These are phyloP conservation scores for Podochytrium sp. DNA, from an alignment of 192 early-diverging fungal species.

Conservation along the genomic window DNA sequence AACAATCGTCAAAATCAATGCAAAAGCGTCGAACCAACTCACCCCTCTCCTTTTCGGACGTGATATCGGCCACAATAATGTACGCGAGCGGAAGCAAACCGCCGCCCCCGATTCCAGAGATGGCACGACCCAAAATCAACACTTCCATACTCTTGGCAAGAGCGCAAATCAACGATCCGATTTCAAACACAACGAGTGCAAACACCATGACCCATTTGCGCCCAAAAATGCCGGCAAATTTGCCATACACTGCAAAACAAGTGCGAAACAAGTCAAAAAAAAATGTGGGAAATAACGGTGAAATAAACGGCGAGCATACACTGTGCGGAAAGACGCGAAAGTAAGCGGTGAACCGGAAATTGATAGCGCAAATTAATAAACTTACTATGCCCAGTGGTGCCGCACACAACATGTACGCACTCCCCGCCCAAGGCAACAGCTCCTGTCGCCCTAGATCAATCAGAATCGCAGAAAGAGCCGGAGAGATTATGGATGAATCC, in stretches of 20 bases:
- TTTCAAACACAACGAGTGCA: constrained; percentile 67
- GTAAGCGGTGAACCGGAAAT: too few relatives aligned
- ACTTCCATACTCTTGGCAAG: constrained; percentile 60
- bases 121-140: constrained; percentile 73
- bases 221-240: constrained; percentile 35
- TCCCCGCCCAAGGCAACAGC: constrained; percentile 36
- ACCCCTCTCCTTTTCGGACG: constrained; percentile 50
- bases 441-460: not conserved
- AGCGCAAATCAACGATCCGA: constrained; percentile 81
- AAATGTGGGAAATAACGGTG: not conserved
- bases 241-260: constrained; percentile 50
- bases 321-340: too few relatives aligned
- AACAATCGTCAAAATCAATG: not conserved
- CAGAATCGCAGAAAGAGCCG: not conserved
- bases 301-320: not conserved
- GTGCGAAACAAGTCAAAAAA: constrained; percentile 70
- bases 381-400: not conserved
- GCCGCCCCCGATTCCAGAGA: constrained; percentile 75
- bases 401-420: constrained; percentile 69
- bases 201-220: constrained; percentile 65
- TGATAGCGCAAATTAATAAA: not conserved
- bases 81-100: constrained; percentile 78
- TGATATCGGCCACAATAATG: constrained; percentile 83
- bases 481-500: constrained; percentile 51
- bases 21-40: not conserved